These are phyloP conservation scores for Harrya chromipes DNA, from an alignment of 768 basidiomycete genomes.

Conservation along the genomic window DNA sequence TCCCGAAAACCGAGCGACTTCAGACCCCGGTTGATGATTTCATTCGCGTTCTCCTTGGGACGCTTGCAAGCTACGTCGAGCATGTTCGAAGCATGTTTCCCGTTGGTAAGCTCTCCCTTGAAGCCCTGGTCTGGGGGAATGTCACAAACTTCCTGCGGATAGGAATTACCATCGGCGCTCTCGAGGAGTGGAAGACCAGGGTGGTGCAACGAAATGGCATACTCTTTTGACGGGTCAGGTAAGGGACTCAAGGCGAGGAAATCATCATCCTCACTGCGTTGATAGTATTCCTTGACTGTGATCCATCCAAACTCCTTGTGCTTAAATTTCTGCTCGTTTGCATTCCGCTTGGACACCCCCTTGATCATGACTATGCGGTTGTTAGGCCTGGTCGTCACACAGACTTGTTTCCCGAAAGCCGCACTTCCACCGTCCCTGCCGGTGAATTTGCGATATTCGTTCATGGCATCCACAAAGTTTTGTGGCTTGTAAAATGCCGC, in stretches of 20 bases:
- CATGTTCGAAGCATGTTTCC: constrained; percentile 45
- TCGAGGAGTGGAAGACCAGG: constrained; percentile 43
- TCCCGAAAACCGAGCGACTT: constrained; percentile 39
- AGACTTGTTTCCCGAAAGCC: constrained; percentile 60
- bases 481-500: constrained; percentile 44
- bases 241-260: not conserved
- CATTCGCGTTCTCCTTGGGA: constrained; percentile 44
- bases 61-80: constrained; percentile 44
- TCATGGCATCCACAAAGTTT: constrained; percentile 41
- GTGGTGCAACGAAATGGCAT: constrained; percentile 32
- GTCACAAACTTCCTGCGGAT: constrained; percentile 48
- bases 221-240: constrained; percentile 31
- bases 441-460: constrained; percentile 40
- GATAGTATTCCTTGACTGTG: constrained; percentile 46
- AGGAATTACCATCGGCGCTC: constrained; percentile 30
- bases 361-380: constrained; percentile 70
- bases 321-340: constrained; percentile 41
- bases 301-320: constrained; percentile 33
- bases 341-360: constrained; percentile 37
- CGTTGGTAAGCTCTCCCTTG: constrained; percentile 46
- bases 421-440: constrained; percentile 42
- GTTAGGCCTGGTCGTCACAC: constrained; percentile 60
- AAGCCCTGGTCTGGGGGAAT: constrained; percentile 41
- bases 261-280: constrained; percentile 31
- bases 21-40: constrained; percentile 43